A percentile compares a stretch with the other conserved stretches of the same genome.
Conservation (phyloP, 2,329 filamentous ascomycete genomes). For the Neopestalotiopsis rosae region DNA sequence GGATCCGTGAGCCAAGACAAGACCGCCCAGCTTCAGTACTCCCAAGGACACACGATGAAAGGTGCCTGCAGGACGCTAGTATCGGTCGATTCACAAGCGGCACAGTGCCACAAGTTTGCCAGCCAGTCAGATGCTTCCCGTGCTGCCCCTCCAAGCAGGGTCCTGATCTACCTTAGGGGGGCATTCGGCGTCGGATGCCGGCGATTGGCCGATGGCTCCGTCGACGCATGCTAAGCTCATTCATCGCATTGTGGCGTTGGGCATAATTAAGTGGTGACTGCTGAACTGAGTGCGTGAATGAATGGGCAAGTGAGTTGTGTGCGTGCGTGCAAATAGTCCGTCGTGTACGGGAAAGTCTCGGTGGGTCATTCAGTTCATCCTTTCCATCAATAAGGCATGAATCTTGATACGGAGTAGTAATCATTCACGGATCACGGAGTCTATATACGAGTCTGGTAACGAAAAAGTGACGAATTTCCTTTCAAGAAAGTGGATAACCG, state of each 20-base stretch:
- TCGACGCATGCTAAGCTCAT: slow-evolving; percentile 1
- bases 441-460: neutral
- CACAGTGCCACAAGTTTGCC: slow-evolving; percentile 4
- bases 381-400: neutral
- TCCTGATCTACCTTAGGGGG: slow-evolving; percentile 7
- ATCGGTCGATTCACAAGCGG: slow-evolving; percentile 15
- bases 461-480: neutral
- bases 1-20: slow-evolving; percentile 1
- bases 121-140: slow-evolving; percentile 13
- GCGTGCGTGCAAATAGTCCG: neutral
- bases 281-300: neutral
- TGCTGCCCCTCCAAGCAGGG: slow-evolving; percentile 19
- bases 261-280: neutral
- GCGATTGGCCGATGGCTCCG: slow-evolving; percentile 10
- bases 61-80: slow-evolving; percentile 13
- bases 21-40: neutral
- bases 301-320: too few species aligned
- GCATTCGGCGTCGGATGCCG: neutral
- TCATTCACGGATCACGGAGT: neutral
- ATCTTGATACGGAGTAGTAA: neutral
- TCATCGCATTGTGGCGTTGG: slow-evolving; percentile 5
- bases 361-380: neutral
- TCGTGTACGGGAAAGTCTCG: neutral
- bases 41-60: slow-evolving; percentile 2
- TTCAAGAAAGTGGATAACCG: neutral